These are phyloP conservation scores for Saccharomyces hybrid DNA, from an alignment of 1,139 yeast species.

Conservation along the genomic window DNA sequence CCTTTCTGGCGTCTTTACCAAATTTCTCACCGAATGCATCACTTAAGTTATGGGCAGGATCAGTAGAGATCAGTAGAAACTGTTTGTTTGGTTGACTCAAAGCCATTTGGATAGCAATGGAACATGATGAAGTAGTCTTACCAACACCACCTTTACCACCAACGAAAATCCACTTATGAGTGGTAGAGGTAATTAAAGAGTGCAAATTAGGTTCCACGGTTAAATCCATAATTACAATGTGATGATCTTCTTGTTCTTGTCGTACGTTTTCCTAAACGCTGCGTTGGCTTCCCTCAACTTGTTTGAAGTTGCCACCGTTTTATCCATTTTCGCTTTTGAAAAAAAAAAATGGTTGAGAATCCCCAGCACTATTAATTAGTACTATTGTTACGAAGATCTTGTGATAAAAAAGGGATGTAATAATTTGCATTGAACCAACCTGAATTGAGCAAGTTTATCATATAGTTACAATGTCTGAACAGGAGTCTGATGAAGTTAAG, in stretches of 20 bases:
- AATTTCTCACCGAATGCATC: slow-evolving; percentile 98
- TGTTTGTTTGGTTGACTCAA: slow-evolving; percentile 72
- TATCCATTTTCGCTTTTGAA: background rate
- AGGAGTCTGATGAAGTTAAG: slow-evolving; percentile 19
- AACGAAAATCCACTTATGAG: slow-evolving; percentile 92
- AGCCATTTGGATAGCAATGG: slow-evolving; percentile 86
- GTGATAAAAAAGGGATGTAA: background rate
- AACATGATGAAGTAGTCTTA: slow-evolving; percentile 93
- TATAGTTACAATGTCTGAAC: slow-evolving; percentile 19
- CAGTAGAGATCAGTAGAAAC: slow-evolving; percentile 87
- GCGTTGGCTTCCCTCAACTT: background rate
- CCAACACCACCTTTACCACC: slow-evolving; percentile 99
- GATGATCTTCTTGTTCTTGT: background rate
- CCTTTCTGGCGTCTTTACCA: slow-evolving; percentile 91
- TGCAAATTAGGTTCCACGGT: slow-evolving; percentile 60
- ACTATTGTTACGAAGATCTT: background rate
- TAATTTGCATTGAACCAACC: background rate
- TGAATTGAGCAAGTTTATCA: background rate
- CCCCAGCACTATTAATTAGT: background rate
- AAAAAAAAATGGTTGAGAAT: background rate
- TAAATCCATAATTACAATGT: slow-evolving; percentile 28
- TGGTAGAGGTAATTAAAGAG: slow-evolving; percentile 53
- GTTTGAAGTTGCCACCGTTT: slow-evolving; percentile 1
- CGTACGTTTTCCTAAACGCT: background rate
- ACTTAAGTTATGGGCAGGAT: slow-evolving; percentile 94